Percentiles rank a stretch among this genome's conserved stretches.
Conservation (phyloP, 805 yeast species). For the Saturnispora dispora region DNA sequence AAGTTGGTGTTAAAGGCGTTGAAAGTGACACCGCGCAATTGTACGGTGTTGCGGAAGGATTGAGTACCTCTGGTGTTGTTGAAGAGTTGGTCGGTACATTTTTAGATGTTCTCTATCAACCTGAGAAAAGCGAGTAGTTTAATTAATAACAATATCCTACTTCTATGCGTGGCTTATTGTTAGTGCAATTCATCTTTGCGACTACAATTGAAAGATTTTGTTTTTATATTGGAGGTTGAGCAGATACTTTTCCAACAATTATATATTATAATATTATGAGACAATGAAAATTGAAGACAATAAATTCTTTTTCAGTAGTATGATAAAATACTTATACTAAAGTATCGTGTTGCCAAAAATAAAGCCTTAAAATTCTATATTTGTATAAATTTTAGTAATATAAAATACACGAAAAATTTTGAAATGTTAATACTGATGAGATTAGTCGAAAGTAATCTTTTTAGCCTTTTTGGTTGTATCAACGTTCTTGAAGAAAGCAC, state of each 20-base stretch:
- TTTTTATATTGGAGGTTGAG: neutral
- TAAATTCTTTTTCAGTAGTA: neutral
- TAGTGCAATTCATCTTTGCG: neutral
- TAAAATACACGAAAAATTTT: conserved; percentile 1
- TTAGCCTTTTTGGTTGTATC: conserved; percentile 78
- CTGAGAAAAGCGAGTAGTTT: conserved; percentile 13
- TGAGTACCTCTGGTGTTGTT: conserved; percentile 75
- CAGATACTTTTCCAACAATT: too few relatives aligned
- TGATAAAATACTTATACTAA: neutral
- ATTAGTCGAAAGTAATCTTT: conserved; percentile 73
- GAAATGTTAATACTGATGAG: neutral
- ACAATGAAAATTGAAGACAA: neutral
- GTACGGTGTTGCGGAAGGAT: conserved; percentile 93
- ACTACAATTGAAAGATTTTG: neutral
- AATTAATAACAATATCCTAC: neutral
- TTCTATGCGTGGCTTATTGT: neutral
- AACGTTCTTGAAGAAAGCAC: conserved; percentile 92
- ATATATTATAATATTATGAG: neutral
- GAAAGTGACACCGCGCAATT: conserved; percentile 70
- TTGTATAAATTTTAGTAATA: neutral
- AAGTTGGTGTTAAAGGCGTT: conserved; percentile 7
- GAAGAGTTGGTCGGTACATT: conserved; percentile 72
- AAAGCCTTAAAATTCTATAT: neutral
- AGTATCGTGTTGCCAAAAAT: neutral
- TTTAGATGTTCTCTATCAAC: conserved; percentile 70